Evolutionary conservation across 192 early-diverging fungal genomes (phyloP), one percentile per base, ranked within the genome.

Genomic region (Coemansia sp.): DNA sequence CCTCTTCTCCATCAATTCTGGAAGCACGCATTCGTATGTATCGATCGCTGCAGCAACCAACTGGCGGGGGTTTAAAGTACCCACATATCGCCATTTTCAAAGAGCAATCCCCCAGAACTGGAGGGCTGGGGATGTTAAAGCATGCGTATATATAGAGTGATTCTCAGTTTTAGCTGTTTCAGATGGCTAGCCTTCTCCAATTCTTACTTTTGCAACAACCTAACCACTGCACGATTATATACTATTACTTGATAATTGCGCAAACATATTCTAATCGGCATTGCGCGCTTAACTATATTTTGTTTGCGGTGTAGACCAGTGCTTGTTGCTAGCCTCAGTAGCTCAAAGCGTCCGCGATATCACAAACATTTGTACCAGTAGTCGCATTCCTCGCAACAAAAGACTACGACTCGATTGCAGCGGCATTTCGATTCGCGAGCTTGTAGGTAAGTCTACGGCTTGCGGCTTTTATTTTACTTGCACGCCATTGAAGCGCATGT

Each of bases 21-120:
- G 14, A 53, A 56, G 53, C 29, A 9, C 9, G 31, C 31, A 35
- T 57, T 35, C 13, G 13, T 34, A 34, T 57, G 54, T 57, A 57
- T 57, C 31, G 54, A 57, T 57, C 54, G 54, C 29, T 57, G 54
- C 54, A n/a, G 54, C 54, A 57, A 34, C 54, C 34, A 57, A 34
- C 31, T 34, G 34, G 54, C 54, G 54, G 54, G 53, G 31, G 54
- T 34, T 57, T 57, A 16, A 33, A 54, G 53, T 16, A 54, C 16
- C 27, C 53, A 54, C 53, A 31, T 29, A 54, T 54, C 24, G 16
- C 29, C 54, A 16, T 57, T 57, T 57, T 14, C 54, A 50, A 50
- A 50, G 46, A 50, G 46, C 46, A 10, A 50, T 50, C 31, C 53
- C 24, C 53, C 53, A 54, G 29, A 34, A 5, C 14, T 8, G 31